These are phyloP conservation scores for Neonectria sp. DNA, from an alignment of 2,329 filamentous ascomycete species.

Conservation along the genomic window DNA sequence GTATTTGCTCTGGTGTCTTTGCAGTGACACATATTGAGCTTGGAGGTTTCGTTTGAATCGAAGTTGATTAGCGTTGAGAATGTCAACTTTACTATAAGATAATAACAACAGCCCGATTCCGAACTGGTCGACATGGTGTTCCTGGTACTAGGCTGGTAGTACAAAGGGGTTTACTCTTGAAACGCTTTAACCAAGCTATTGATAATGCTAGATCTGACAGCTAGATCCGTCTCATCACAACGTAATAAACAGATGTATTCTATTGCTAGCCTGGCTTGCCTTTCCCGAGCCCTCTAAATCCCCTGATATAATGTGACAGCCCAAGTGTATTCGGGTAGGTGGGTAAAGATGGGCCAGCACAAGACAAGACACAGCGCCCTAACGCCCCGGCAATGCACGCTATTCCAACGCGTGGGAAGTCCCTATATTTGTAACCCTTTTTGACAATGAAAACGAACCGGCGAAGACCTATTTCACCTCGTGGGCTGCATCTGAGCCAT, in stretches of 20 bases:
- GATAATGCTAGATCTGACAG: neutral
- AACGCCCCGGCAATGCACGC: slow-evolving; percentile 56
- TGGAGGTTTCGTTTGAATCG: neutral
- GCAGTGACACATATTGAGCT: neutral
- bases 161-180: neutral
- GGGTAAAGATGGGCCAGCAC: slow-evolving; percentile 23
- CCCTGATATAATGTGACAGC: slow-evolving; percentile 15
- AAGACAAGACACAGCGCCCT: slow-evolving; percentile 35
- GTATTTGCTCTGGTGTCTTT: neutral
- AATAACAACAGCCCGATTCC: neutral
- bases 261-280: slow-evolving; percentile 6
- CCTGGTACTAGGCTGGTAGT: neutral
- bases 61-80: neutral
- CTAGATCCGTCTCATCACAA: neutral
- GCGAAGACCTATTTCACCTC: slow-evolving; percentile 34
- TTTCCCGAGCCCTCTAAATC: slow-evolving; percentile 8
- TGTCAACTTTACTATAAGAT: neutral
- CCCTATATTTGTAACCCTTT: slow-evolving; percentile 15
- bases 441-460: neutral
- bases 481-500: slow-evolving; percentile 63
- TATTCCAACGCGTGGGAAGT: slow-evolving; percentile 39
- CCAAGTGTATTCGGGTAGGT: slow-evolving; percentile 13
- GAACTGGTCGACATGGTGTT: neutral
- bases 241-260: slow-evolving; percentile 6
- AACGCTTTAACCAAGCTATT: neutral